Evolutionary conservation across 495 filamentous ascomycete species (phyloP), one percentile per base, ranked within the genome.

Genomic region (Cenococcum geophilum): DNA sequence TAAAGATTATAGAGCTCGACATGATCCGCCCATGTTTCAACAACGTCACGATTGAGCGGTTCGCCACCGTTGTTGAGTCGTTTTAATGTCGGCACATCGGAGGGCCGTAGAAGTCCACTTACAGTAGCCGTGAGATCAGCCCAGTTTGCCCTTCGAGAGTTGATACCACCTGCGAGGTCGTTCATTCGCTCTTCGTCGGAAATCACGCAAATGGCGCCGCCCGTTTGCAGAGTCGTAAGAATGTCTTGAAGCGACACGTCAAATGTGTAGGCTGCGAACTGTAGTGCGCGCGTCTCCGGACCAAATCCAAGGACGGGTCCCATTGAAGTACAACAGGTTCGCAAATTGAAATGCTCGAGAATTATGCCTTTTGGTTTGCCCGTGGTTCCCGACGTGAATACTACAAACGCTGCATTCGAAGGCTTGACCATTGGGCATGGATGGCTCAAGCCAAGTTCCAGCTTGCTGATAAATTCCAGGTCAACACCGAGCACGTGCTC

Each of bases 291-390:
- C 5, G 60, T 60, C 34, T 67, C 22, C n/a, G 37, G 20, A 16
- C 60, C 40, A 27, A 66, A 56, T 34, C 54, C 59, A 2, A 61
- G 42, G 4, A 32, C 50, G 18, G 54, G 51, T 21, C 36, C 55
- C 45, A 55, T 54, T 10, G 45, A 36, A 11, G 48, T 55, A 34
- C 45, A 48, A 16, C 59, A 27, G 12, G 58, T 49, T 1, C 62
- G 23, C 4, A 62, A 42, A 34, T 53, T 51, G 9, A 50, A 18
- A 23, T 66, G 63, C 22, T 58, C 55, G 1, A 55, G 40, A 22
- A 73, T 65, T 0, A 71, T 53, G 4, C 71, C 72, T 53, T 74
- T 74, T 1, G 71, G 71, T 14, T 50, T 49, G 5, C 62, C 66
- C 9, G 64, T 68, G 36, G 50, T 67, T 43, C 64, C 67, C 14